phyloP scores from a whole-genome alignment of 495 filamentous ascomycete genomes.

The Pyronema domesticum region DNA sequence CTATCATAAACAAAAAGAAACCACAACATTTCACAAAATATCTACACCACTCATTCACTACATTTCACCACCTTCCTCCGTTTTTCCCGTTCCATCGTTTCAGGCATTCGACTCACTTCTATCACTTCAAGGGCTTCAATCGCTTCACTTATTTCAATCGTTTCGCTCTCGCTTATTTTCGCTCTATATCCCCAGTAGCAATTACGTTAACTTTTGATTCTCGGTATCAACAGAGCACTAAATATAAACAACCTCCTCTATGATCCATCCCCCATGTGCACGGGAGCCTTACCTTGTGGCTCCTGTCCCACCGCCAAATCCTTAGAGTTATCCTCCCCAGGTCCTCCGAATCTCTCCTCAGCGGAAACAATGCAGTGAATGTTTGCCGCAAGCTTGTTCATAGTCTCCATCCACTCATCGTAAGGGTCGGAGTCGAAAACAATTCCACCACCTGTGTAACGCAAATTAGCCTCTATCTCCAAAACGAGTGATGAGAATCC shows the following conservation, averaged over 20 bases:
- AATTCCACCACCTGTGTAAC: slow-evolving; percentile 60
- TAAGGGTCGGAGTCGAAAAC: slow-evolving; percentile 89
- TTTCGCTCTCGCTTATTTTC: too few species aligned
- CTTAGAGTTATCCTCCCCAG: slow-evolving; percentile 27
- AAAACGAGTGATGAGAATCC: background rate
- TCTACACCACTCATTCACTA: too few species aligned
- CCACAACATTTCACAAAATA: too few species aligned
- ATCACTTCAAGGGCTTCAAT: too few species aligned
- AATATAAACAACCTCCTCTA: background rate
- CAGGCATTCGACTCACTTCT: too few species aligned
- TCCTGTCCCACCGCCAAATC: slow-evolving; percentile 30
- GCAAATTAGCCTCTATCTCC: background rate
- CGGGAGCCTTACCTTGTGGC: slow-evolving; percentile 30
- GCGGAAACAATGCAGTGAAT: slow-evolving; percentile 71
- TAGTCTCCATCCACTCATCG: slow-evolving; percentile 91
- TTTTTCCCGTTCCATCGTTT: too few species aligned
- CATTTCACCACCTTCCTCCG: too few species aligned
- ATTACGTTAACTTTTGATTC: too few species aligned
- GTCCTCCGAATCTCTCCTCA: slow-evolving; percentile 50
- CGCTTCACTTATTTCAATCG: too few species aligned
- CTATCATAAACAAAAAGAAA: too few species aligned
- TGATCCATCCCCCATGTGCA: slow-evolving; percentile 25
- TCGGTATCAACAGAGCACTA: too few species aligned
- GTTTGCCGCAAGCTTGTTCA: slow-evolving; percentile 87
- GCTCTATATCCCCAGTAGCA: too few species aligned